Evolutionary conservation across 2,329 filamentous ascomycete genomes (phyloP).

Genomic region (Monilinia laxa): DNA sequence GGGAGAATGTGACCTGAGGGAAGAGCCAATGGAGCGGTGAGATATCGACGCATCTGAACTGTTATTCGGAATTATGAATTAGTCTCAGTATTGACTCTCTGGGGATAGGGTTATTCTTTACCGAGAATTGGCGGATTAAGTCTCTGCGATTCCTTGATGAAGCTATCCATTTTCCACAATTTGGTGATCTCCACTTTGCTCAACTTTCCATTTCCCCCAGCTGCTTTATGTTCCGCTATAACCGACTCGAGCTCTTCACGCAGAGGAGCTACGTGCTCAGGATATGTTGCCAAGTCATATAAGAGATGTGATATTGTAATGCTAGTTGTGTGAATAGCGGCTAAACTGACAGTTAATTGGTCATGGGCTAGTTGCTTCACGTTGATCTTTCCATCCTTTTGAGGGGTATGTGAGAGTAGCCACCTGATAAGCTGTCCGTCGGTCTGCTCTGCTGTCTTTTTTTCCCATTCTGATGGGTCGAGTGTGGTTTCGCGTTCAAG

Average conservation of each 20-base stretch:
- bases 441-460: background rate
- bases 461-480: slow-evolving; percentile 4
- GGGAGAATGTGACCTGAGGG: slow-evolving; percentile 41
- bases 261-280: slow-evolving; percentile 16
- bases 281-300: slow-evolving; percentile 17
- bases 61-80: background rate
- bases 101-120: slow-evolving; percentile 18
- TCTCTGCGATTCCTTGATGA: slow-evolving; percentile 22
- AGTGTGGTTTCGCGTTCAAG: background rate
- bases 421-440: slow-evolving; percentile 14
- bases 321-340: slow-evolving; percentile 47
- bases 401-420: slow-evolving; percentile 1
- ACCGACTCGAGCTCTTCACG: slow-evolving; percentile 8
- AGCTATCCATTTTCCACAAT: slow-evolving; percentile 22
- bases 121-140: slow-evolving; percentile 22
- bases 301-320: slow-evolving; percentile 45
- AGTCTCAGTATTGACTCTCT: background rate
- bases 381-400: background rate
- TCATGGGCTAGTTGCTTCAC: slow-evolving; percentile 12
- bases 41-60: slow-evolving; percentile 24
- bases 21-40: slow-evolving; percentile 33
- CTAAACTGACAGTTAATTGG: slow-evolving; percentile 18
- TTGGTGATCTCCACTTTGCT: slow-evolving; percentile 15
- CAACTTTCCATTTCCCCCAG: slow-evolving; percentile 30
- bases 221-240: slow-evolving; percentile 3